Evolutionary conservation across 2,329 filamentous ascomycete genomes (phyloP), one percentile per base, ranked within the genome.

Genomic region (Diaporthe humulicola): DNA sequence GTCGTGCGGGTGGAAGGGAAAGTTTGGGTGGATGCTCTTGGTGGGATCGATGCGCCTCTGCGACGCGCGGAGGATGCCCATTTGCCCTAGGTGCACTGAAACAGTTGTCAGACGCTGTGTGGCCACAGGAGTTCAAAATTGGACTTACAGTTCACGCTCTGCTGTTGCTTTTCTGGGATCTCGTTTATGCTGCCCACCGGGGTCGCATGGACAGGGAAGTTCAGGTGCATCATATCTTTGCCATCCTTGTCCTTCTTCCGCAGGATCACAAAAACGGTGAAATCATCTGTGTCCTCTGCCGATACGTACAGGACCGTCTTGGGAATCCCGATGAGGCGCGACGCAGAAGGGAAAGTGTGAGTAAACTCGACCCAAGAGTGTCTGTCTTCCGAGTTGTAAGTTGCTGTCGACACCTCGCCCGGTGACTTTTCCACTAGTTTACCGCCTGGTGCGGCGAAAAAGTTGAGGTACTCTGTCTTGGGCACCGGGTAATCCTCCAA

Each of bases 271-370:
- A 84, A 88, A 1, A 87, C 83, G 33, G 81, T 83, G 74, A 88
- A 83, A 74, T 88, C 87, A 67, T 88, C 82, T 19, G 80, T 78
- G 17, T 83, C 81, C 2, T 80, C 78, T 73, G 82, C 85, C 0
- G 84, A 86, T 80, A 88, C 84, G 79, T 86, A 87, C 0, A 89
- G 78, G 0, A 85, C 78, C 0, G 86, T 85, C 77, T 88, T 88
- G 10, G 87, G 83, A 0, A 87, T 78, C 1, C 87, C 87, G n/a
- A 87, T 83, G 1, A 89, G 77, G 5, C 83, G 79, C 0, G 85
- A 82, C 2, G 79, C 78, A 58, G 85, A 78, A 3, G 78, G 28
- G 74, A 89, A 88, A 0, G 79, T 86, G 73, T 84, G 79, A 2
- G 77, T 82, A 77, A 88, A 87, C 15, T 81, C 80, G 28, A 79